Evolutionary conservation across 2,329 filamentous ascomycete species (phyloP).

Genomic region (Hawksworthiomyces lignivorus): DNA sequence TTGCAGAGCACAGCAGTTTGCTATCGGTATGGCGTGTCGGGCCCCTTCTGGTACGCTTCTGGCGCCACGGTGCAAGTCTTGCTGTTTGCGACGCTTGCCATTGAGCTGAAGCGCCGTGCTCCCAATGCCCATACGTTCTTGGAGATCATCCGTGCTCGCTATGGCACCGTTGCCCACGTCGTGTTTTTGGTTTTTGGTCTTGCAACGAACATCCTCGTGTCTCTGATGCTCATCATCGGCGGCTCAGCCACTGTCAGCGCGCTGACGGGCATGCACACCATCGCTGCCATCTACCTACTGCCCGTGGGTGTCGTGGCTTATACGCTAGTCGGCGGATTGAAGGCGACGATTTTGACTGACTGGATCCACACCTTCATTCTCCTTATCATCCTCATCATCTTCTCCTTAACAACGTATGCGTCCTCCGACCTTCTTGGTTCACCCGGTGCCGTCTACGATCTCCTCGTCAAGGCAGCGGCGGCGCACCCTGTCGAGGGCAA

Average conservation of each 20-base stretch:
- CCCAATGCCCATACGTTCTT: constrained; percentile 83
- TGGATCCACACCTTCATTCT: constrained; percentile 83
- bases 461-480: constrained; percentile 59
- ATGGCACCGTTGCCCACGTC: constrained; percentile 62
- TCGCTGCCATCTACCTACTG: constrained; percentile 76
- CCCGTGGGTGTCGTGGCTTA: constrained; percentile 76
- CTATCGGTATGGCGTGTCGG: constrained; percentile 66
- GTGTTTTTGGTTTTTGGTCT: constrained; percentile 78
- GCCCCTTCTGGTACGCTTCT: constrained; percentile 53
- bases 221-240: constrained; percentile 80
- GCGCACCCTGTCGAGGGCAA: constrained; percentile 74
- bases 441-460: constrained; percentile 69
- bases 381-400: constrained; percentile 77
- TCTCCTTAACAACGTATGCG: constrained; percentile 74
- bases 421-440: constrained; percentile 66
- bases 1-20: constrained; percentile 75
- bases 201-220: constrained; percentile 80
- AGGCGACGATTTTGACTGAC: constrained; percentile 79
- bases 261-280: constrained; percentile 66
- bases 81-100: constrained; percentile 82
- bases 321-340: constrained; percentile 71
- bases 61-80: constrained; percentile 83
- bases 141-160: constrained; percentile 74
- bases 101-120: constrained; percentile 78
- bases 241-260: constrained; percentile 67